Conservation (phyloP, 2,329 filamentous ascomycete species). For the Colletotrichum viniferum region DNA sequence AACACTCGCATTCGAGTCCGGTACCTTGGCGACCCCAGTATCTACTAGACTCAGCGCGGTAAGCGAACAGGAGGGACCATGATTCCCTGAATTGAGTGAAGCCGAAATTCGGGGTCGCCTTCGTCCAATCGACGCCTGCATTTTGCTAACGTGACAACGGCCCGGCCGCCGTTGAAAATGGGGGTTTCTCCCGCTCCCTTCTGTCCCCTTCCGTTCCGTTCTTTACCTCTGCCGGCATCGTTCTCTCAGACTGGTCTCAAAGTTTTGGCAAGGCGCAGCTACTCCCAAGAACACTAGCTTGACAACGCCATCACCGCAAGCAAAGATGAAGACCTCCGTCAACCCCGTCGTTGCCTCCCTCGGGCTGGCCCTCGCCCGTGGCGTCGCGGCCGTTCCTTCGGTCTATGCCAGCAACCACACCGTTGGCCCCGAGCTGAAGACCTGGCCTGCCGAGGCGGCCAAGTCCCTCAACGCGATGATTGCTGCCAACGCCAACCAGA, state of each 20-base stretch:
- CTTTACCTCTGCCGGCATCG: background rate
- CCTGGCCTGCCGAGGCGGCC: conserved; percentile 42
- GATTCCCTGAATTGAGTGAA: background rate
- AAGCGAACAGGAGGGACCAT: conserved; percentile 12
- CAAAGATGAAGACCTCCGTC: conserved; percentile 11
- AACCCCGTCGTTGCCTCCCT: conserved; percentile 8
- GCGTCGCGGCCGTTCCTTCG: conserved; percentile 8
- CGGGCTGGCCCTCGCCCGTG: conserved; percentile 9
- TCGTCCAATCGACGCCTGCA: background rate
- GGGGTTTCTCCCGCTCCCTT: background rate
- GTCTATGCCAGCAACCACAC: conserved; percentile 7
- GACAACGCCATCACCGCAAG: background rate
- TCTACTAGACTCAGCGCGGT: background rate
- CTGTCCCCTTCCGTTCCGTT: conserved; percentile 6
- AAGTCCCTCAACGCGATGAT: conserved; percentile 41
- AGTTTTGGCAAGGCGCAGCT: background rate
- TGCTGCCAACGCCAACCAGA: conserved; percentile 38
- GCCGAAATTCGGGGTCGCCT: background rate
- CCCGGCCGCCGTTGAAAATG: background rate
- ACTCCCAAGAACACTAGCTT: background rate
- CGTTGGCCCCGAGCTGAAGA: conserved; percentile 25
- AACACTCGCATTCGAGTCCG: background rate
- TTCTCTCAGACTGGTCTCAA: background rate
- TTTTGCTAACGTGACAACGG: conserved; percentile 9
- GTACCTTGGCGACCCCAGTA: background rate